Conservation (phyloP, 805 yeast genomes). For the Cyberlindnera galapagoensis region DNA sequence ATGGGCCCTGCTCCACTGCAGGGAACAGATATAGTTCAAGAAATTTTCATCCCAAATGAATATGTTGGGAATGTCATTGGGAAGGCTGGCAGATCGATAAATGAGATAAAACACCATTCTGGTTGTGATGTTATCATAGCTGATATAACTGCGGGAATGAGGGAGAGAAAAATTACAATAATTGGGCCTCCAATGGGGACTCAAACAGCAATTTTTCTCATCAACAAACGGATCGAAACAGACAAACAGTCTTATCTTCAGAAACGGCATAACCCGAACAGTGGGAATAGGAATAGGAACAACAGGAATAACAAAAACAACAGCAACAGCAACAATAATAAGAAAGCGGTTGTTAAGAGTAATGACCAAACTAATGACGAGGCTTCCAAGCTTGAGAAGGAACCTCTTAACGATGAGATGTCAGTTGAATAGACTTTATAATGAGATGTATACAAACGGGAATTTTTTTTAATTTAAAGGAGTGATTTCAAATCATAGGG, state of each 20-base stretch:
- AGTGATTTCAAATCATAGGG: no score
- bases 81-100: constrained; percentile 76
- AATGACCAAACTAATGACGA: background rate
- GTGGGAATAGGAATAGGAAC: constrained; percentile 3
- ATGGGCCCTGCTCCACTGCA: no score
- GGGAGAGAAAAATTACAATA: constrained; percentile 59
- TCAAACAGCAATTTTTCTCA: constrained; percentile 65
- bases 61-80: constrained; percentile 85
- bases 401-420: no score
- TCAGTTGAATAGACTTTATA: constrained; percentile 1
- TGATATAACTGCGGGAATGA: constrained; percentile 43
- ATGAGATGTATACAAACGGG: no score
- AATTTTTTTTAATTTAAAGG: no score
- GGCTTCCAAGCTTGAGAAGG: constrained; percentile 1
- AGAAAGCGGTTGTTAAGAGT: background rate
- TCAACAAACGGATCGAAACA: constrained; percentile 59
- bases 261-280: no score
- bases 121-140: constrained; percentile 74
- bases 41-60: constrained; percentile 66
- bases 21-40: constrained; percentile 47
- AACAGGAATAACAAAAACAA: background rate
- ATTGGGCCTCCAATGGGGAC: constrained; percentile 63
- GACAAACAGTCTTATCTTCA: constrained; percentile 47
- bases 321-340: constrained; percentile 1
- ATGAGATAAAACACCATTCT: constrained; percentile 66